Evolutionary conservation across 495 filamentous ascomycete genomes (phyloP).

Genomic region (Bryoglossum gracile): DNA sequence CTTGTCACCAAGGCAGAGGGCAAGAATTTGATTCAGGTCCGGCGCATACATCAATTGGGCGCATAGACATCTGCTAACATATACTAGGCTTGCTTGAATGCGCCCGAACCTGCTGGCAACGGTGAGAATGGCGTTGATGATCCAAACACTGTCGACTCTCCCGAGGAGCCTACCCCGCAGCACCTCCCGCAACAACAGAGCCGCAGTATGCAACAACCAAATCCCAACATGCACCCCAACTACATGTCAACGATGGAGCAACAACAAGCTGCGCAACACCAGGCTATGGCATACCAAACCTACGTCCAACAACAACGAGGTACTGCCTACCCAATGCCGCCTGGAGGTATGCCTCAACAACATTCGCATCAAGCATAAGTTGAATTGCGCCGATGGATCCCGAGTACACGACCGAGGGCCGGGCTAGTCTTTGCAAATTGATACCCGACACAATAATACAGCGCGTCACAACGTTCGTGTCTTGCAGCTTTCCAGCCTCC

Average conservation of each 20-base stretch:
- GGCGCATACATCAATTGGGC: constrained; percentile 18
- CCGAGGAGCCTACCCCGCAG: constrained; percentile 52
- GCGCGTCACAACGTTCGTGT: constrained; percentile 18
- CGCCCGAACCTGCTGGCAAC: constrained; percentile 82
- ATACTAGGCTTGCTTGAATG: constrained; percentile 84
- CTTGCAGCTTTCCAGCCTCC: constrained; percentile 22
- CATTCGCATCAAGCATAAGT: constrained; percentile 45
- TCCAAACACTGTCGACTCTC: constrained; percentile 51
- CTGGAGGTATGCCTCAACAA: constrained; percentile 47
- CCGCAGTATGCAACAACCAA: constrained; percentile 42
- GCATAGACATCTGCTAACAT: constrained; percentile 17
- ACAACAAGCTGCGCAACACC: constrained; percentile 53
- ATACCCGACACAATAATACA: constrained; percentile 28
- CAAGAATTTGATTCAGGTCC: constrained; percentile 99
- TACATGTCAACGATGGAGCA: constrained; percentile 43
- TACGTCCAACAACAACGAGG: constrained; percentile 48
- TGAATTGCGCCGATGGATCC: constrained; percentile 5
- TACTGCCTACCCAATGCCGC: constrained; percentile 42
- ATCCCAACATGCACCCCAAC: constrained; percentile 40
- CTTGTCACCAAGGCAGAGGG: constrained; percentile 98
- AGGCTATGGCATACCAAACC: constrained; percentile 53
- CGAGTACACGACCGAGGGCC: constrained; percentile 20
- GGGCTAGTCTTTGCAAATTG: constrained; percentile 22
- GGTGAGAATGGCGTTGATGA: constrained; percentile 89
- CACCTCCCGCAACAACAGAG: constrained; percentile 50